These are phyloP conservation scores for Neonectria sp. DNA, from an alignment of 2,329 filamentous ascomycete genomes.

Conservation along the genomic window DNA sequence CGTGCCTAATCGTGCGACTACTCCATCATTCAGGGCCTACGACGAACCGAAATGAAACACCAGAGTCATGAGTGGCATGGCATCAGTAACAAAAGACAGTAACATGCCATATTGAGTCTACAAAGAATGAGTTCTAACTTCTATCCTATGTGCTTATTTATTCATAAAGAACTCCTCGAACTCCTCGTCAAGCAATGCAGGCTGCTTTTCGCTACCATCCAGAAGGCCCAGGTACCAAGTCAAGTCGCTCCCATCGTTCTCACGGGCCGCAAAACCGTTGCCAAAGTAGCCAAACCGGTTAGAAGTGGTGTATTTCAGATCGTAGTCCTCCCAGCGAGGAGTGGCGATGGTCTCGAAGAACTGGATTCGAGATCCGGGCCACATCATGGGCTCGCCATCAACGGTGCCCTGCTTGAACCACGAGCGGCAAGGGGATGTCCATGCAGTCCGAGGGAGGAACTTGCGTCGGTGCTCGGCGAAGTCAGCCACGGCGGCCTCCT, in stretches of 20 bases:
- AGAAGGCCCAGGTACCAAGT: constrained; percentile 38
- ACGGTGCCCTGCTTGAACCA: constrained; percentile 49
- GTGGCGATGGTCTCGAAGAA: constrained; percentile 45
- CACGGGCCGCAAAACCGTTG: constrained; percentile 40
- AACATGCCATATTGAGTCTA: background rate
- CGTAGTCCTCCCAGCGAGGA: constrained; percentile 48
- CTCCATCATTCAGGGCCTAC: too few species aligned
- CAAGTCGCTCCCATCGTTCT: constrained; percentile 37
- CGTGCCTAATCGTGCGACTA: too few species aligned
- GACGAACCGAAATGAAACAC: background rate
- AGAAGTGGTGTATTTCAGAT: constrained; percentile 38
- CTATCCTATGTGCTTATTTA: constrained; percentile 16
- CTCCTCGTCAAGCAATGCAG: constrained; percentile 41
- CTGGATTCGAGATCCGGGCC: constrained; percentile 46
- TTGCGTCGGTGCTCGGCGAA: constrained; percentile 50
- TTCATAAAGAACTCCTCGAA: constrained; percentile 44
- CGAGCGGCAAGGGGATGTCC: constrained; percentile 44
- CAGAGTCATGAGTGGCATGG: too few species aligned
- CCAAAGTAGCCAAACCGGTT: constrained; percentile 48
- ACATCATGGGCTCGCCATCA: constrained; percentile 46
- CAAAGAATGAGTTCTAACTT: background rate
- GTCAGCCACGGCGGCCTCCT: constrained; percentile 46
- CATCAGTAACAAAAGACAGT: too few species aligned
- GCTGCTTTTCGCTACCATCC: constrained; percentile 38
- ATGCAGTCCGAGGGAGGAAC: constrained; percentile 47